Conservation (phyloP, 2,329 filamentous ascomycete species). For the Phoma sp. region DNA sequence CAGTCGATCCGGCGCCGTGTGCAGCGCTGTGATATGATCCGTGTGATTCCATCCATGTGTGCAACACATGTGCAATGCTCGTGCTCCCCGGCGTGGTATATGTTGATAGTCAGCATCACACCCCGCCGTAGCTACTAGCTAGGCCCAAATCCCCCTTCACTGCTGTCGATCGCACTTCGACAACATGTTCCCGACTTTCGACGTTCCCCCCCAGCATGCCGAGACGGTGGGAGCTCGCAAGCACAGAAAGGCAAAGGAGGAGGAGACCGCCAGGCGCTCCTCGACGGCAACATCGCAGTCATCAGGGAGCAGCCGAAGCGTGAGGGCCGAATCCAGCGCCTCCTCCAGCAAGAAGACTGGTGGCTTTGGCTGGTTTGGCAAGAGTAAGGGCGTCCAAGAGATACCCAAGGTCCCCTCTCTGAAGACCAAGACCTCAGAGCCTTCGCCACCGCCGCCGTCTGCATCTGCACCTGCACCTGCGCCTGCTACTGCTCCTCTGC, state of each 20-base stretch:
- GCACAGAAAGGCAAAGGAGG: constrained; percentile 29
- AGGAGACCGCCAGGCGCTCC: constrained; percentile 23
- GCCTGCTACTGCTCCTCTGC: not conserved
- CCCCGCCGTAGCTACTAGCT: constrained; percentile 2
- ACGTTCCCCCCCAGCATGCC: constrained; percentile 33
- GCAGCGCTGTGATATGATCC: constrained; percentile 17
- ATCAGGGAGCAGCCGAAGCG: constrained; percentile 26
- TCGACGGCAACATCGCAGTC: constrained; percentile 32
- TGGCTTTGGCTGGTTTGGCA: constrained; percentile 29
- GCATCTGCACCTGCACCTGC: not conserved
- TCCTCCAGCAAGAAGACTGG: constrained; percentile 16
- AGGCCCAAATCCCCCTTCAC: constrained; percentile 7
- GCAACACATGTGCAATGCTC: constrained; percentile 17
- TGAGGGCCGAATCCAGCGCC: constrained; percentile 14
- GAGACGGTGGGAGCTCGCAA: constrained; percentile 37
- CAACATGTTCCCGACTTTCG: constrained; percentile 38
- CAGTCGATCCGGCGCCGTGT: constrained; percentile 16
- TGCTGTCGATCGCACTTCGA: constrained; percentile 9
- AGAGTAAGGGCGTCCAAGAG: constrained; percentile 34
- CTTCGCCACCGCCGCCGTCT: not conserved
- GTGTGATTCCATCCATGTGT: constrained; percentile 16
- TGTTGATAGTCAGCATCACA: constrained; percentile 14
- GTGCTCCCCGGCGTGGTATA: constrained; percentile 11
- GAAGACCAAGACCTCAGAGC: constrained; percentile 17
- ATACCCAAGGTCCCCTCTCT: constrained; percentile 23